Evolutionary conservation across 257 asterid genomes (phyloP), one percentile per base, ranked within the genome.

Genomic region (Linderniella brevidens): DNA sequence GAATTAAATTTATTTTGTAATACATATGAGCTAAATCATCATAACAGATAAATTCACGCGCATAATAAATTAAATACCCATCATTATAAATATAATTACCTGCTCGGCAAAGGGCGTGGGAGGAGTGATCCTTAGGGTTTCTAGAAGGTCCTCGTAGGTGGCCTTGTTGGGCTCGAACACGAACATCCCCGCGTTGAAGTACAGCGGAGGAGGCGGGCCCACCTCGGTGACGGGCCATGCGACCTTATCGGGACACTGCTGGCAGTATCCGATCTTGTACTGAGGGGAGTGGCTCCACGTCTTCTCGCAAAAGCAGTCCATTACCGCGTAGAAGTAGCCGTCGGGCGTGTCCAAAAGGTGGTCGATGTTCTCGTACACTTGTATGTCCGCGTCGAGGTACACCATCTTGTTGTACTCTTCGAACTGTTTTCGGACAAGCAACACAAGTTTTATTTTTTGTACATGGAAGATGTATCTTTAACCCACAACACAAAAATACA

Each of bases 71-170:
- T n/a, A n/a, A n/a, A n/a, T n/a, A n/a, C n/a, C n/a, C n/a, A n/a
- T n/a, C n/a, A n/a, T n/a, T n/a, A n/a, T n/a, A n/a, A n/a, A n/a
- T n/a, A 3, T 11, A 38, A 46, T 16, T 29, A 72, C 80, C 71
- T 76, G 85, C 43, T 76, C 80, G 0, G 85, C 80, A 41, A 76
- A 76, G 0, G 80, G 76, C 11, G 85, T 72, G 0, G 85, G 85
- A 0, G 73, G 65, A 17, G 78, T 76, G 61, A 64, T 60, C 0
- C 13, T 49, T 20, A 76, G 68, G n/a, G 68, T 69, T 19, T 59
- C 39, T 6, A 76, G 78, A 4, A 76, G 78, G 18, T 39, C 47
- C 13, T 72, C 64, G 11, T 62, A 76, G 0, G 75, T 69, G 45
- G 49, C 11, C 10, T 52, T 64, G 69, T 62, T 76, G 6, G 85